phyloP scores from a whole-genome alignment of 2,329 filamentous ascomycete species.

The Cladophialophora carrionii region DNA sequence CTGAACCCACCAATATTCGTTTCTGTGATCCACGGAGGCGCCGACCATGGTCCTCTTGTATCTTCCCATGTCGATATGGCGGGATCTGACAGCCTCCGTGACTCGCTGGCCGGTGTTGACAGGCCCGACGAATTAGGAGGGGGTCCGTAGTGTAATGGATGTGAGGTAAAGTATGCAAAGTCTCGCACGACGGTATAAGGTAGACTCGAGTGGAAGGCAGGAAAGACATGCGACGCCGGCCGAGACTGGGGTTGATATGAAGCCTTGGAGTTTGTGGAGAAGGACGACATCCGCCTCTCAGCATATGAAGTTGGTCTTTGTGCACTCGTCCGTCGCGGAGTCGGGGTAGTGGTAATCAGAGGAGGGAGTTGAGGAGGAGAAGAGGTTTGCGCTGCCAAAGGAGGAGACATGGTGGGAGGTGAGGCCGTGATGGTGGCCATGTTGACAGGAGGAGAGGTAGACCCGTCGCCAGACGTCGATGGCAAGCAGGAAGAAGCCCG shows the following conservation, averaged over 20 bases:
- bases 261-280: conserved; percentile 69
- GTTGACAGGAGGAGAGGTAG: conserved; percentile 11
- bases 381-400: conserved; percentile 39
- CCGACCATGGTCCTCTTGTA: conserved; percentile 61
- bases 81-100: conserved; percentile 77
- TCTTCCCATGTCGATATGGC: conserved; percentile 75
- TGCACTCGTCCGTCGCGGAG: conserved; percentile 61
- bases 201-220: conserved; percentile 81
- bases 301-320: conserved; percentile 75
- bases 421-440: conserved; percentile 47
- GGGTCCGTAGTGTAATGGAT: conserved; percentile 94
- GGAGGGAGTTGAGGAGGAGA: conserved; percentile 52
- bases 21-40: conserved; percentile 47
- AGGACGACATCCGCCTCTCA: conserved; percentile 81
- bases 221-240: conserved; percentile 78
- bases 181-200: conserved; percentile 90
- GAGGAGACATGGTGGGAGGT: conserved; percentile 41
- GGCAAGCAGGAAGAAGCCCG: conserved; percentile 7
- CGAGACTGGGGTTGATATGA: conserved; percentile 65
- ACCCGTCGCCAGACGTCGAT: neutral
- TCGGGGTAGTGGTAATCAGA: conserved; percentile 53
- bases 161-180: conserved; percentile 82
- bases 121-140: conserved; percentile 75
- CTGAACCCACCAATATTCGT: conserved; percentile 53
- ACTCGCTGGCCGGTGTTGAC: conserved; percentile 83